These are phyloP conservation scores for Verticillium alfalfae DNA, from an alignment of 2,329 filamentous ascomycete genomes.

Conservation along the genomic window DNA sequence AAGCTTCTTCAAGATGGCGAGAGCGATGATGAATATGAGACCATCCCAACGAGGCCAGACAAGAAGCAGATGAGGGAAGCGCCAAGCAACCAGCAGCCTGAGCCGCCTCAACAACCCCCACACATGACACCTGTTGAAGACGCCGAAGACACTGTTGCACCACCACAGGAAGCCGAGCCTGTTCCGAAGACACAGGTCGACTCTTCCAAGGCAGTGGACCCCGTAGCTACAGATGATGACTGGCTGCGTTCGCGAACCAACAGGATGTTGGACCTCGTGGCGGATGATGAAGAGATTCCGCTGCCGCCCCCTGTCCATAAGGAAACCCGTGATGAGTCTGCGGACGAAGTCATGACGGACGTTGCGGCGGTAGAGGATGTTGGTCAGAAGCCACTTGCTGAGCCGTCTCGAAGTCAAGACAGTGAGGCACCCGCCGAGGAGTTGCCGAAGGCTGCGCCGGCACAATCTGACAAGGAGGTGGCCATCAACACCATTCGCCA, in stretches of 20 bases:
- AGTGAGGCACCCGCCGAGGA: constrained; percentile 19
- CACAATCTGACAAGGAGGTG: constrained; percentile 25
- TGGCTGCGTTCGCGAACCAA: constrained; percentile 90
- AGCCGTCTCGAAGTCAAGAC: constrained; percentile 7
- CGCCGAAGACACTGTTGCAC: neutral
- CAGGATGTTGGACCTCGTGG: constrained; percentile 75
- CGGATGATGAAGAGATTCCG: constrained; percentile 54
- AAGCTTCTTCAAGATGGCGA: constrained; percentile 41
- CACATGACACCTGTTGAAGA: neutral
- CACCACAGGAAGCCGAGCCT: neutral
- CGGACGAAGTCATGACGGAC: constrained; percentile 7
- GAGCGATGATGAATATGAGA: constrained; percentile 73
- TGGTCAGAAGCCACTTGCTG: neutral
- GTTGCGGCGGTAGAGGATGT: constrained; percentile 1
- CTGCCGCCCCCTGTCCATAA: constrained; percentile 16
- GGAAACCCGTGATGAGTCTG: constrained; percentile 10
- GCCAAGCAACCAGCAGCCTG: constrained; percentile 2
- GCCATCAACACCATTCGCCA: constrained; percentile 58
- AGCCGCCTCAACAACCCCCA: neutral
- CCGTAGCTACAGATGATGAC: constrained; percentile 67
- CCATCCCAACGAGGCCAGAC: constrained; percentile 47
- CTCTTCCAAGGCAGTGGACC: neutral
- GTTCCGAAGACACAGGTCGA: constrained; percentile 4
- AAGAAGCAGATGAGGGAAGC: constrained; percentile 29
- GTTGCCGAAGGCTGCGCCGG: constrained; percentile 9